A percentile compares a stretch with the other conserved stretches of the same genome.
phyloP scores from a whole-genome alignment of 2,329 filamentous ascomycete species.

The Penicillium concentricum region DNA sequence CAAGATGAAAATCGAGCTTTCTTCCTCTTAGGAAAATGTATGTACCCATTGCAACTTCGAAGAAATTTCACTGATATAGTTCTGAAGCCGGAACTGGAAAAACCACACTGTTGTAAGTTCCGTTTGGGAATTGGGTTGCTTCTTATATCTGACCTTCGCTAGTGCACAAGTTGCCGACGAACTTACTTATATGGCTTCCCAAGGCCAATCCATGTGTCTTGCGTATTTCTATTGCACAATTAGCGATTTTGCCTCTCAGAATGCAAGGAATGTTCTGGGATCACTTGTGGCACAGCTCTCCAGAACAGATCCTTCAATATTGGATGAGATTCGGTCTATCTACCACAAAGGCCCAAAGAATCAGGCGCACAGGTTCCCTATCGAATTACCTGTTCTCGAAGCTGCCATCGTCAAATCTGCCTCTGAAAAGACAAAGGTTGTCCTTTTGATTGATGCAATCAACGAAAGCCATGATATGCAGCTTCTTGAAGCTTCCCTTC shows the following conservation, averaged over 20 bases:
- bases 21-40: conserved; percentile 23
- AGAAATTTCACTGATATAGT: background rate
- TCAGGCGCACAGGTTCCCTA: conserved; percentile 13
- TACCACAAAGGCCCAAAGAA: conserved; percentile 14
- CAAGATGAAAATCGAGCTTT: conserved; percentile 3
- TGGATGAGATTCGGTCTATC: conserved; percentile 10
- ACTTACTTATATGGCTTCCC: conserved; percentile 7
- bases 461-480: conserved; percentile 19
- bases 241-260: conserved; percentile 16
- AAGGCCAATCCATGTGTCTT: conserved; percentile 3
- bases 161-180: conserved; percentile 20
- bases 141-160: background rate
- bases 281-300: conserved; percentile 21
- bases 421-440: background rate
- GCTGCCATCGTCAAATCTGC: conserved; percentile 14
- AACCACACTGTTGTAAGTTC: conserved; percentile 20
- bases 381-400: conserved; percentile 15
- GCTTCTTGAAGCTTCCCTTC: conserved; percentile 11
- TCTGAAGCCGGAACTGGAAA: conserved; percentile 20
- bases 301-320: conserved; percentile 5
- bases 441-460: conserved; percentile 19
- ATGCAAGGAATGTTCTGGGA: conserved; percentile 14
- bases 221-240: conserved; percentile 24
- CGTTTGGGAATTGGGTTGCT: no score
- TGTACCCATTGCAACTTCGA: background rate